Conservation (phyloP, 768 basidiomycete genomes). For the Trametes villosa region DNA sequence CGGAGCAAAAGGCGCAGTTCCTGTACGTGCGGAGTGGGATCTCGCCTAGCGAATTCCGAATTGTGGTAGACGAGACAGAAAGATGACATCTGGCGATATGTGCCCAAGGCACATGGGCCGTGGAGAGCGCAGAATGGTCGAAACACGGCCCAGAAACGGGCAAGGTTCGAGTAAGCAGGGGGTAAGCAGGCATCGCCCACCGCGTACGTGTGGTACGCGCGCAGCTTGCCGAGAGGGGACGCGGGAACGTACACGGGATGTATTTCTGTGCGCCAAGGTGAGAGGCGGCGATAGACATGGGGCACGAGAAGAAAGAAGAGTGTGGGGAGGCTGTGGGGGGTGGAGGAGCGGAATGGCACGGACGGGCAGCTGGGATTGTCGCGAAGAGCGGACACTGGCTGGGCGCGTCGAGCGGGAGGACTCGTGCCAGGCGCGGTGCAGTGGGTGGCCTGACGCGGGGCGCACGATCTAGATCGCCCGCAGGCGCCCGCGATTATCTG, state of each 20-base stretch:
- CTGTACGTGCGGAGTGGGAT: background rate
- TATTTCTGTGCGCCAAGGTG: no score
- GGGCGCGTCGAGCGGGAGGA: background rate
- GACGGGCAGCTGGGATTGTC: no score
- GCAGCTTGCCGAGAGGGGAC: background rate
- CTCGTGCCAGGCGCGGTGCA: background rate
- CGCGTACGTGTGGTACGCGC: conserved; percentile 3
- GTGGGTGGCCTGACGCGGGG: conserved; percentile 3
- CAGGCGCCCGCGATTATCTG: conserved; percentile 20
- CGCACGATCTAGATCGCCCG: conserved; percentile 5
- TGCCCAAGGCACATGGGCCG: background rate
- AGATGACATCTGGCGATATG: conserved; percentile 17
- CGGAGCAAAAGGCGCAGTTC: conserved; percentile 20
- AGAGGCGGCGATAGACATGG: background rate
- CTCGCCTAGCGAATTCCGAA: conserved; percentile 21
- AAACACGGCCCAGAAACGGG: conserved; percentile 13
- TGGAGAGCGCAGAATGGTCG: background rate
- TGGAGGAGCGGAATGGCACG: background rate
- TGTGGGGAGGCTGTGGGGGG: background rate
- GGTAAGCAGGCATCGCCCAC: background rate
- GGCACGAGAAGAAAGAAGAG: background rate
- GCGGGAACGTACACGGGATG: background rate
- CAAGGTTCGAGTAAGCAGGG: conserved; percentile 1
- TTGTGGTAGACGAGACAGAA: conserved; percentile 13
- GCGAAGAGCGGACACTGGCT: no score